Evolutionary conservation across 768 basidiomycete species (phyloP), one percentile per base, ranked within the genome.

Genomic region (Pleurotus ostreatus): DNA sequence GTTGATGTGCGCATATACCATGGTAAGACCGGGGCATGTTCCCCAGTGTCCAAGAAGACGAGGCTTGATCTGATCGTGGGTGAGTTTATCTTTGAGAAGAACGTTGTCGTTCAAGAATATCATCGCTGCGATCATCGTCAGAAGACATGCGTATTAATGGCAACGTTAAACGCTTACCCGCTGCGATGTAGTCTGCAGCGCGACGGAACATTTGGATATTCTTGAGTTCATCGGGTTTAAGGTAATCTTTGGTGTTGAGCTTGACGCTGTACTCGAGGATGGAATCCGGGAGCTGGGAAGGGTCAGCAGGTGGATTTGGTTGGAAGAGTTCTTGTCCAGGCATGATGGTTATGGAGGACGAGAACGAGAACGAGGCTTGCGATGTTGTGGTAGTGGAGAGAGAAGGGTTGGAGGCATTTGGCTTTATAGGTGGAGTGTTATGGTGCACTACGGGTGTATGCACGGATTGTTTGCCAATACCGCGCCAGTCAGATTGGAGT

Each of bases 41-140:
- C 89, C 89, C 88, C 88, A 91, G 63, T 92, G 90, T 1, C 92
- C 91, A 6, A 93, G 78, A 22, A 93, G 79, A 63, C 90, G 83
- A 41, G 78, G 76, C 71, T 95, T 94, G 73, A 96, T 86, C 66
- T 93, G 79, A 44, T 88, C 83, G 25, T 78, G 72, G 16, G 73
- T 77, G 41, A 90, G 71, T 25, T 78, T 69, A 34, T 81, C 71
- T 57, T 87, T 80, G 30, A 94, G 70, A 2, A 92, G 77, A 9
- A 84, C 80, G 59, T 94, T 89, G 60, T 80, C 74, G 59, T 80
- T 84, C 57, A 96, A 73, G 73, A 92, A 95, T 59, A 94, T 93
- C 88, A 89, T 92, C 1, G 90, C 90, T 84, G 55, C 43, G 22
- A 54, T 62, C 40, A 34, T 41, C 6, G 57, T 57, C 12, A 59